Evolutionary conservation across 495 filamentous ascomycete species (phyloP).

Genomic region (Xylaria longipes): DNA sequence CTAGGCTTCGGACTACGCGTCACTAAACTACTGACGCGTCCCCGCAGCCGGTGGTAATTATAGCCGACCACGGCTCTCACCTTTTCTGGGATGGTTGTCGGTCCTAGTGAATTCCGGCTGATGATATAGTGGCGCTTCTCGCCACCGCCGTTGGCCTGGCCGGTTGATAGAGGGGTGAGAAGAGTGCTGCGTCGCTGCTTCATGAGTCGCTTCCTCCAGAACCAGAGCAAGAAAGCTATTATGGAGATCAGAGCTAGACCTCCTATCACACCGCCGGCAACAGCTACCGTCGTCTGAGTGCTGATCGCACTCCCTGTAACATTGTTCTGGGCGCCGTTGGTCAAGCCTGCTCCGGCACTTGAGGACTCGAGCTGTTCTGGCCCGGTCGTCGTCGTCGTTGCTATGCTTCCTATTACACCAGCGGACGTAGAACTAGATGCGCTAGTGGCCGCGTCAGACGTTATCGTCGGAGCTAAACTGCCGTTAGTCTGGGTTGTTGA

Average conservation of each 20-base stretch:
- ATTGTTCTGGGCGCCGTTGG: slow-evolving; percentile 26
- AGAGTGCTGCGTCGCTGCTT: slow-evolving; percentile 50
- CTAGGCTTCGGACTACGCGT: slow-evolving; percentile 47
- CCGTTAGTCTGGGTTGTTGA: slow-evolving; percentile 7
- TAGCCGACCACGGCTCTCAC: slow-evolving; percentile 45
- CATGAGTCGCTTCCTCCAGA: slow-evolving; percentile 50
- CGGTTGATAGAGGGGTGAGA: slow-evolving; percentile 52
- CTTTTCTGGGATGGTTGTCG: slow-evolving; percentile 48
- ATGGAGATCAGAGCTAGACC: slow-evolving; percentile 52
- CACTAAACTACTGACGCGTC: slow-evolving; percentile 44
- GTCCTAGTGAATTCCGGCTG: slow-evolving; percentile 49
- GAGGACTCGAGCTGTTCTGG: slow-evolving; percentile 26
- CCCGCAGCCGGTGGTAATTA: slow-evolving; percentile 46
- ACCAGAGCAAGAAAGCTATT: slow-evolving; percentile 55
- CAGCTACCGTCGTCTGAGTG: slow-evolving; percentile 45
- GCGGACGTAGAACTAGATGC: slow-evolving; percentile 7
- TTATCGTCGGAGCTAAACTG: slow-evolving; percentile 19
- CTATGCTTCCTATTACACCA: slow-evolving; percentile 9
- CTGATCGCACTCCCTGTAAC: slow-evolving; percentile 35
- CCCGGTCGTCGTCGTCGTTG: slow-evolving; percentile 20
- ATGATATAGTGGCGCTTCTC: slow-evolving; percentile 53
- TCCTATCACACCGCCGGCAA: slow-evolving; percentile 59
- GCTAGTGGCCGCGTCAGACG: background rate
- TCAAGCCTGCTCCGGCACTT: slow-evolving; percentile 19
- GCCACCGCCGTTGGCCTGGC: slow-evolving; percentile 27